Conservation (phyloP, 2,329 filamentous ascomycete species). For the Botryotinia calthae region DNA sequence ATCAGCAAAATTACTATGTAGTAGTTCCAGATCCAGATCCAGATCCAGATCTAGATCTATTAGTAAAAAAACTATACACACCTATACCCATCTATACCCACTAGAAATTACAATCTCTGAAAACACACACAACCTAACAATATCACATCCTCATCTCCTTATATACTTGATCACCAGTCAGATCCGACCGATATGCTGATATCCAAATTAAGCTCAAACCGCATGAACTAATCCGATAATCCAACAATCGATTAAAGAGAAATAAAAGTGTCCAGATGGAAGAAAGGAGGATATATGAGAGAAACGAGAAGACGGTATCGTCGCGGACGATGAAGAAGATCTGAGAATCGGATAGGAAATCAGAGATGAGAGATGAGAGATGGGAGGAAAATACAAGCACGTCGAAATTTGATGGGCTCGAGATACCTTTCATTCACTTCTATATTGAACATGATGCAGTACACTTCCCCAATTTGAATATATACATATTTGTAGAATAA, state of each 20-base stretch:
- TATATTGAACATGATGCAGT: background rate
- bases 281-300: background rate
- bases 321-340: too few relatives aligned
- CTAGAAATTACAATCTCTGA: background rate
- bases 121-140: too few relatives aligned
- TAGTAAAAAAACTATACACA: background rate
- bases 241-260: rapidly evolving
- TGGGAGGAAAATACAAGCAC: background rate
- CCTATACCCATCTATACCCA: too few relatives aligned
- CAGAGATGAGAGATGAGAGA: too few relatives aligned
- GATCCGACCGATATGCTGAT: background rate
- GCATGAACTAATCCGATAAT: rapidly evolving
- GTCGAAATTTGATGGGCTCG: background rate
- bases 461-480: too few relatives aligned
- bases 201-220: background rate
- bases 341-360: too few relatives aligned
- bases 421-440: background rate
- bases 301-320: too few relatives aligned
- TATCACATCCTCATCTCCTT: background rate
- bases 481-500: too few relatives aligned
- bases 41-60: background rate
- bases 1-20: rapidly evolving
- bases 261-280: background rate
- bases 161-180: too few relatives aligned
- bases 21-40: background rate